Conservation (phyloP, 2,329 filamentous ascomycete genomes). For the Penicillium sp. region DNA sequence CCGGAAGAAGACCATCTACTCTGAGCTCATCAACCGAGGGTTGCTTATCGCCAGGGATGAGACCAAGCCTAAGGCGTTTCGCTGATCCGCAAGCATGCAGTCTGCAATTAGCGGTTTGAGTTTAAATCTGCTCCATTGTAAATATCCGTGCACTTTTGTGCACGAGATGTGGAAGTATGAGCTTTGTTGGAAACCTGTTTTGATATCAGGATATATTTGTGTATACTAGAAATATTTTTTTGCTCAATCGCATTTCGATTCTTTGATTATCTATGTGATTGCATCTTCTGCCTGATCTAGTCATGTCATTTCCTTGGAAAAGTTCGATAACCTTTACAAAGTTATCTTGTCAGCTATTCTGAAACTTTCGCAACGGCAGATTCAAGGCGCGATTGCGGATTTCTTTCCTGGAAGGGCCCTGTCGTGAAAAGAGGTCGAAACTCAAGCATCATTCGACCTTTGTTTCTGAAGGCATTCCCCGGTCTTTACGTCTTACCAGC, state of each 20-base stretch:
- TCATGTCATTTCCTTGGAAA: too few relatives aligned
- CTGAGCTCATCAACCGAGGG: constrained; percentile 64
- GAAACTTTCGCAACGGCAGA: too few relatives aligned
- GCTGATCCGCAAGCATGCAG: background rate
- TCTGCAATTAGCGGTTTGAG: background rate
- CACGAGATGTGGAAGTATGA: background rate
- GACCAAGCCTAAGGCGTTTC: background rate
- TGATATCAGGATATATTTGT: constrained; percentile 20
- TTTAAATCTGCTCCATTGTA: background rate
- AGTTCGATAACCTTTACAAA: too few relatives aligned
- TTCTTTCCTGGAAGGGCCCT: too few relatives aligned
- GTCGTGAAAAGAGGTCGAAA: too few relatives aligned
- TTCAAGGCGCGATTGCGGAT: too few relatives aligned
- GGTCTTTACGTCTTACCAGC: too few relatives aligned
- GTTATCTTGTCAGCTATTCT: too few relatives aligned
- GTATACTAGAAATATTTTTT: constrained; percentile 26
- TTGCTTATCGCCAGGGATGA: constrained; percentile 51
- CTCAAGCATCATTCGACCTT: too few relatives aligned
- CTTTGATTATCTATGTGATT: background rate
- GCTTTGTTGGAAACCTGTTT: constrained; percentile 1
- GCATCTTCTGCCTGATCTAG: too few relatives aligned
- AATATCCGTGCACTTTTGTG: background rate
- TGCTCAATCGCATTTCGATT: constrained; percentile 11
- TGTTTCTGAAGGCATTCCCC: too few relatives aligned
- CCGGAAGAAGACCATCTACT: constrained; percentile 76